Conservation (phyloP, 1,139 yeast species). For the Scheffersomyces stambukii region DNA sequence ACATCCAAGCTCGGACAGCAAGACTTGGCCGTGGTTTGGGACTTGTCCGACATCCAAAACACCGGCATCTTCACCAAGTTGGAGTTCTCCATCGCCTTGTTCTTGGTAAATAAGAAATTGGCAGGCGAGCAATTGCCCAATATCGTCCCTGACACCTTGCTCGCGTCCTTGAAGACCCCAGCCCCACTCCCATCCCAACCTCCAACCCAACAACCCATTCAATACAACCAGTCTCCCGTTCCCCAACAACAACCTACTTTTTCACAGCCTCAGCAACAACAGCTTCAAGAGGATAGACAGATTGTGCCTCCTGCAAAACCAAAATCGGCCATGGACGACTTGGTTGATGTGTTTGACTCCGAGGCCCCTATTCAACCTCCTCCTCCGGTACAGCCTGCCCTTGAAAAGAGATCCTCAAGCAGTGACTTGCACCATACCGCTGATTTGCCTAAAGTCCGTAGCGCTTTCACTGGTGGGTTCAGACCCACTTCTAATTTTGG, state of each 20-base stretch:
- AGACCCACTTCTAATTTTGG: conserved; percentile 71
- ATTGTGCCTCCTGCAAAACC: conserved; percentile 14
- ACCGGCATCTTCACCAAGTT: conserved; percentile 75
- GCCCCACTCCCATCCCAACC: conserved; percentile 15
- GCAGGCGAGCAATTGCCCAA: conserved; percentile 77
- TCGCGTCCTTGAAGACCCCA: conserved; percentile 30
- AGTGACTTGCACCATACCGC: conserved; percentile 33
- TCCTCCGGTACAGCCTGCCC: conserved; percentile 12
- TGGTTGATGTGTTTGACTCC: conserved; percentile 48
- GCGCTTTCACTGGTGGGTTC: conserved; percentile 34
- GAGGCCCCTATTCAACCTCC: conserved; percentile 15
- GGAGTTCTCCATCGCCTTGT: conserved; percentile 93
- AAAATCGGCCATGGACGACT: conserved; percentile 63
- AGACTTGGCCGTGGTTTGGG: conserved; percentile 89
- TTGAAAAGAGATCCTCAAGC: conserved; percentile 26
- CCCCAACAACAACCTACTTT: conserved; percentile 8
- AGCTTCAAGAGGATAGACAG: background rate
- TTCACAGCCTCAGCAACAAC: conserved; percentile 8
- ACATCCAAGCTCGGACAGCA: conserved; percentile 86
- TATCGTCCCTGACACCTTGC: conserved; percentile 52
- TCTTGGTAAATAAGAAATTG: conserved; percentile 77
- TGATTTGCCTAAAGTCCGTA: conserved; percentile 38
- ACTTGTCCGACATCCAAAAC: conserved; percentile 84
- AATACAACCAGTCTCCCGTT: background rate
- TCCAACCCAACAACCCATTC: conserved; percentile 3